Conservation (phyloP, 1,284 basidiomycete genomes). For the Phellopilus nigrolimitatus region DNA sequence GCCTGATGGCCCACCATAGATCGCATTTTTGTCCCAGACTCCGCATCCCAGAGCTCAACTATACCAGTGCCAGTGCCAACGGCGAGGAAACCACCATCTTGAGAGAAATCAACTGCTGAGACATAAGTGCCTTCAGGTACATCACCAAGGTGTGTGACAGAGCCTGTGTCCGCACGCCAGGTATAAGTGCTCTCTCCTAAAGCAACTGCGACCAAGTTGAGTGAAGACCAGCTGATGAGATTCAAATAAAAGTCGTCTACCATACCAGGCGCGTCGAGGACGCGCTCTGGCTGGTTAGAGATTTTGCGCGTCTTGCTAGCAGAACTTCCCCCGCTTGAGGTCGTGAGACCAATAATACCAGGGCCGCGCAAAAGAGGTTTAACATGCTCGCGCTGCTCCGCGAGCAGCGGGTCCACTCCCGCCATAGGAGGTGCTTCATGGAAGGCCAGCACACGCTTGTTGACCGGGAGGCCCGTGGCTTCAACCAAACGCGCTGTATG, state of each 20-base stretch:
- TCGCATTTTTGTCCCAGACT: constrained; percentile 74
- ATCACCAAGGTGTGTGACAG: constrained; percentile 74
- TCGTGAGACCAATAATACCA: constrained; percentile 51
- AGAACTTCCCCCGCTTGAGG: constrained; percentile 50
- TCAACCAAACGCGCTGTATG: constrained; percentile 72
- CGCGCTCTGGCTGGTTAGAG: constrained; percentile 80
- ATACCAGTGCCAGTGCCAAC: constrained; percentile 83
- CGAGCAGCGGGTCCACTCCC: constrained; percentile 61
- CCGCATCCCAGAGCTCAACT: constrained; percentile 95
- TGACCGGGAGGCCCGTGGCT: constrained; percentile 68
- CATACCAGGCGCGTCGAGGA: constrained; percentile 93
- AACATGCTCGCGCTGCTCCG: constrained; percentile 68
- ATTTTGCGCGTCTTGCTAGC: constrained; percentile 75
- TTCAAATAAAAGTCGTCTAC: constrained; percentile 98
- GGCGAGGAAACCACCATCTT: constrained; percentile 84
- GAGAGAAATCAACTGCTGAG: constrained; percentile 80
- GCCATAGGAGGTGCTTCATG: constrained; percentile 71
- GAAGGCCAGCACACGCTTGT: constrained; percentile 72
- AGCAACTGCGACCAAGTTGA: constrained; percentile 86
- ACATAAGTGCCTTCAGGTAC: constrained; percentile 72
- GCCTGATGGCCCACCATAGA: constrained; percentile 84
- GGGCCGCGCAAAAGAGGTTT: constrained; percentile 69
- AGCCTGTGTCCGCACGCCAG: constrained; percentile 90
- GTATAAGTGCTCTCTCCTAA: constrained; percentile 81
- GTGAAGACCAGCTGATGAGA: constrained; percentile 83